Percentiles rank a stretch among this genome's conserved stretches.
These are phyloP conservation scores for Penicillium sp. DNA, from an alignment of 2,329 filamentous ascomycete species.

Conservation along the genomic window DNA sequence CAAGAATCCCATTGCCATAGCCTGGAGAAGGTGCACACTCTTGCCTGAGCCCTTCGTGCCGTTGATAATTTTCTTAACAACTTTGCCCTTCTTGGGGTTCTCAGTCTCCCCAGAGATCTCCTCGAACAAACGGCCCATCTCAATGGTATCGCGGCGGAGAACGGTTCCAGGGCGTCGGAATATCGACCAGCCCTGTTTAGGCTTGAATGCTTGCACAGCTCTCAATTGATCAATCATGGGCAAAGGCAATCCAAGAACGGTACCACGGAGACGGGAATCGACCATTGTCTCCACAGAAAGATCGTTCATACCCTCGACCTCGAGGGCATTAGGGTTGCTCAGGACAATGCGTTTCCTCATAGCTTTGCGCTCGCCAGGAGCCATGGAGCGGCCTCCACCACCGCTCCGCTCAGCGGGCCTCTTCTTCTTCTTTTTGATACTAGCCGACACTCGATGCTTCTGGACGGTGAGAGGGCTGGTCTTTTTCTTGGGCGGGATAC, in stretches of 20 bases:
- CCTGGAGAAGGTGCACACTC: conserved; percentile 82
- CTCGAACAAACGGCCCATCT: conserved; percentile 67
- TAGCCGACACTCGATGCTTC: conserved; percentile 43
- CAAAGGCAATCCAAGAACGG: conserved; percentile 69
- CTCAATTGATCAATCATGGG: conserved; percentile 76
- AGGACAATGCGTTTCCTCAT: conserved; percentile 86
- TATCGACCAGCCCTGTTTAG: conserved; percentile 81
- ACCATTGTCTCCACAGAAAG: conserved; percentile 60
- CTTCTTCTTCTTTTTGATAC: conserved; percentile 50
- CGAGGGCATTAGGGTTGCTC: conserved; percentile 89
- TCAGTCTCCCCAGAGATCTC: conserved; percentile 49
- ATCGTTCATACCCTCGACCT: conserved; percentile 68
- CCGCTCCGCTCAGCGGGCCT: conserved; percentile 44
- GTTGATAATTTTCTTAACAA: conserved; percentile 64
- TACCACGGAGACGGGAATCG: conserved; percentile 60
- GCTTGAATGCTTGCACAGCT: conserved; percentile 86
- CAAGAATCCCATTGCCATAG: conserved; percentile 76
- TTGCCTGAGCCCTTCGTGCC: conserved; percentile 80
- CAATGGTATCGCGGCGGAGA: conserved; percentile 74
- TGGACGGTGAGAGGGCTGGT: conserved; percentile 24
- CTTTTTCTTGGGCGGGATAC: conserved; percentile 54
- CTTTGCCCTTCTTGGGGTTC: conserved; percentile 35
- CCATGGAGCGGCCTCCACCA: conserved; percentile 46
- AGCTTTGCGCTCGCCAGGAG: conserved; percentile 80
- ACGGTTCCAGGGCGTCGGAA: conserved; percentile 81